Evolutionary conservation across 2,329 filamentous ascomycete species (phyloP).

Genomic region (Pestalotiopsis fici): DNA sequence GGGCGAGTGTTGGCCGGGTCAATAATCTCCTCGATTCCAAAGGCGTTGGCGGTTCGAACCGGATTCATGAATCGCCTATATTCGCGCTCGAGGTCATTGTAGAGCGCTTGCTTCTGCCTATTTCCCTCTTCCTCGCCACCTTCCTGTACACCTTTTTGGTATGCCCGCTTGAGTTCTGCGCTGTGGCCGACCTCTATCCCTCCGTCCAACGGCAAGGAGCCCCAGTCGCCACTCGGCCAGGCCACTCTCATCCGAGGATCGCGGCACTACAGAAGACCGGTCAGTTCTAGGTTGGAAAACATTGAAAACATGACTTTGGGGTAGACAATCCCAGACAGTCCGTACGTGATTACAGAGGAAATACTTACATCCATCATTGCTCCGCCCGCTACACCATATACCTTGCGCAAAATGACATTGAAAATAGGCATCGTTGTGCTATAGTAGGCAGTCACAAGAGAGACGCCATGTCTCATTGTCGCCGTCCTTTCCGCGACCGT

Average conservation of each 20-base stretch:
- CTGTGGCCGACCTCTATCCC: constrained; percentile 66
- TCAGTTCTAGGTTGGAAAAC: not conserved
- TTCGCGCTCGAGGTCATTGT: constrained; percentile 59
- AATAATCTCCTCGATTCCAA: constrained; percentile 66
- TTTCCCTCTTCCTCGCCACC: constrained; percentile 19
- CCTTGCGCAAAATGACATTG: constrained; percentile 60
- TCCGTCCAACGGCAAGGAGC: constrained; percentile 61
- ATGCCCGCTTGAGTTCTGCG: constrained; percentile 53
- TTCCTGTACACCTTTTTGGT: constrained; percentile 19
- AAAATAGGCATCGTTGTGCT: constrained; percentile 64
- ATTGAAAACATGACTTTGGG: not conserved
- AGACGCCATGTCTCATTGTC: constrained; percentile 66
- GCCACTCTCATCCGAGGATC: constrained; percentile 62
- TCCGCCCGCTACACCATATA: constrained; percentile 65
- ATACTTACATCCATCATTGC: constrained; percentile 55
- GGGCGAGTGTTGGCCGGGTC: constrained; percentile 60
- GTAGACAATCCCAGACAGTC: not conserved
- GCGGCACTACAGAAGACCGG: constrained; percentile 37
- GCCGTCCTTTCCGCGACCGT: constrained; percentile 63
- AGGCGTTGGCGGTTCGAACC: constrained; percentile 63
- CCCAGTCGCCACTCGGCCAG: constrained; percentile 66
- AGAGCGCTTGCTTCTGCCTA: constrained; percentile 45
- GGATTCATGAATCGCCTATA: constrained; percentile 66
- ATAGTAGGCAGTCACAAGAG: constrained; percentile 62
- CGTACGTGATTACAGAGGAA: not conserved